Conservation (phyloP, 805 yeast genomes). For the Yueomyces sp. region DNA sequence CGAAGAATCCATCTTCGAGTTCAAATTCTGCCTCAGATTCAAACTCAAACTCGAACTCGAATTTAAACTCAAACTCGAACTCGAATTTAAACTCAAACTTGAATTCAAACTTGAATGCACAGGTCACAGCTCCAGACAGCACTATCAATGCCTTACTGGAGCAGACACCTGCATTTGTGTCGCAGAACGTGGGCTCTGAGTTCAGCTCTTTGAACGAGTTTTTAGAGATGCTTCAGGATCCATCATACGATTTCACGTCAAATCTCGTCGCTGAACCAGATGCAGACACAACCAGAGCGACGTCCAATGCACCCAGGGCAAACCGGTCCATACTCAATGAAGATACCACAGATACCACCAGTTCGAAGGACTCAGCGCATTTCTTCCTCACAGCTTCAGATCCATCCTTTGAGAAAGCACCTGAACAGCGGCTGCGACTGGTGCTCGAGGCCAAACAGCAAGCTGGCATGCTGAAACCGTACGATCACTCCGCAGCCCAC, state of each 20-base stretch:
- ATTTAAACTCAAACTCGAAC: too few species aligned
- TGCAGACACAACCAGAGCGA: background rate
- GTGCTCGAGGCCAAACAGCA: slow-evolving; percentile 89
- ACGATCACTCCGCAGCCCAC: slow-evolving; percentile 87
- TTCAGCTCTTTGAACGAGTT: slow-evolving; percentile 83
- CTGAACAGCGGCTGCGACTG: slow-evolving; percentile 84
- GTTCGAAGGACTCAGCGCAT: slow-evolving; percentile 62
- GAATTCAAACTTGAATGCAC: too few species aligned
- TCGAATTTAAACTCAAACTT: too few species aligned
- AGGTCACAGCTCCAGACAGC: background rate
- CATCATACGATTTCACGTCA: slow-evolving; percentile 21
- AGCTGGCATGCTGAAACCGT: slow-evolving; percentile 86
- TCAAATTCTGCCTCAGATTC: too few species aligned
- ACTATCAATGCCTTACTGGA: slow-evolving; percentile 7
- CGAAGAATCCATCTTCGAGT: too few species aligned
- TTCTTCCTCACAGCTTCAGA: slow-evolving; percentile 94
- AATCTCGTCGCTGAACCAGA: background rate
- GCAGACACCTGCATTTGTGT: slow-evolving; percentile 69
- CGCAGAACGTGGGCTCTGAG: slow-evolving; percentile 89
- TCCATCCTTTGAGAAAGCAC: slow-evolving; percentile 87
- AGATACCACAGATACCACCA: slow-evolving; percentile 28
- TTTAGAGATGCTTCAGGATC: slow-evolving; percentile 79
- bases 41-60: too few species aligned
- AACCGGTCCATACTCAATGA: background rate
- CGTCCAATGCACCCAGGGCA: background rate